A percentile compares a stretch with the other conserved stretches of the same genome.
Conservation (phyloP, 305 asterid genomes). For the Fraxinus paxiana region DNA sequence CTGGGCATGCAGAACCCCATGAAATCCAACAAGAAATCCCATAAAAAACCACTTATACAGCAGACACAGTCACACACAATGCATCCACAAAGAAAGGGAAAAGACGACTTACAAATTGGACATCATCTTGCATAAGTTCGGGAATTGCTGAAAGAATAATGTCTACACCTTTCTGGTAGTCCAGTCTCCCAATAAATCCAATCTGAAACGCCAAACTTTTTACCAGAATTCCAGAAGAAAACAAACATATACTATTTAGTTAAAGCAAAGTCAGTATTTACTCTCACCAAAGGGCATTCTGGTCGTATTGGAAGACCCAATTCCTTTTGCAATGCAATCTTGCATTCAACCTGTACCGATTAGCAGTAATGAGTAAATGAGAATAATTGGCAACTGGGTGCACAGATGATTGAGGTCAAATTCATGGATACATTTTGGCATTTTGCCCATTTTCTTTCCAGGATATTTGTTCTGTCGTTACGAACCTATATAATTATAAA, state of each 20-base stretch:
- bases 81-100: neutral
- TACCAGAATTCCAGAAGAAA: conserved; percentile 3
- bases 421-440: neutral
- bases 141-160: conserved; percentile 76
- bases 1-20: neutral
- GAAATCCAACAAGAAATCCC: neutral
- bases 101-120: conserved; percentile 66
- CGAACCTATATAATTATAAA: neutral
- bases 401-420: neutral
- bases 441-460: neutral
- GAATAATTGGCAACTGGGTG: neutral
- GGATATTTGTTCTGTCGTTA: neutral
- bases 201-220: conserved; percentile 42
- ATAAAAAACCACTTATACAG: neutral
- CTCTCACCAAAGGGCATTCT: conserved; percentile 74
- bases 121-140: conserved; percentile 74
- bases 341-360: conserved; percentile 60
- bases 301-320: conserved; percentile 80
- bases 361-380: conserved; percentile 6
- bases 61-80: neutral
- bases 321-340: conserved; percentile 77
- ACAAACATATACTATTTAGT: neutral
- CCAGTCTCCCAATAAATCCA: conserved; percentile 94
- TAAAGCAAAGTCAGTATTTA: conserved; percentile 5
- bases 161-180: conserved; percentile 94